Percentiles rank a stretch among this genome's conserved stretches.
phyloP scores from a whole-genome alignment of 169 alveolate species.

The Plasmodium knowlesi region DNA sequence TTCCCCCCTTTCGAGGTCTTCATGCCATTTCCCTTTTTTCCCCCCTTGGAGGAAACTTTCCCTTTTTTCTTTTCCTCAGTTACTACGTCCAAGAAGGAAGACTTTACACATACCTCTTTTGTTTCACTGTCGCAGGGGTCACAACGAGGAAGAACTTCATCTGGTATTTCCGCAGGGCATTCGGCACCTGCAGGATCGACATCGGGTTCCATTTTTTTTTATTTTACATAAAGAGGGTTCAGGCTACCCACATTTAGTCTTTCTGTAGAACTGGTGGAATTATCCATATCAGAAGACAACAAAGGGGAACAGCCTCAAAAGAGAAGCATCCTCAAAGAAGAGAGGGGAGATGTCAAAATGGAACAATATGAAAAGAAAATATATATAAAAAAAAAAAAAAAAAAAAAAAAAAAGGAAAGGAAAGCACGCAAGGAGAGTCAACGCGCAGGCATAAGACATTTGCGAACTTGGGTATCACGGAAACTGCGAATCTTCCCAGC shows the following conservation, averaged over 20 bases:
- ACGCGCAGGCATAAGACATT: neutral
- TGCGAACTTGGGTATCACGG: neutral
- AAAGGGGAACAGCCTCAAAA: neutral
- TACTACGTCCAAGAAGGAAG: neutral
- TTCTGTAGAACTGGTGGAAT: neutral
- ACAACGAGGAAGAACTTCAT: neutral
- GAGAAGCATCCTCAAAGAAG: neutral
- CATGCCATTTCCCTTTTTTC: neutral
- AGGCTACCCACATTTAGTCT: neutral
- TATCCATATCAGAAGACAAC: neutral
- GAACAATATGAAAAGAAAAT: neutral
- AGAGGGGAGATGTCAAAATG: neutral
- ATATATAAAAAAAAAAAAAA: neutral
- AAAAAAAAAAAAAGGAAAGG: neutral
- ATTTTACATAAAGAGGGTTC: neutral
- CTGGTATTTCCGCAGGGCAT: neutral
- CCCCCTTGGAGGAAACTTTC: slow-evolving; percentile 2
- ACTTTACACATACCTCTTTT: neutral
- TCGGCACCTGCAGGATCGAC: neutral
- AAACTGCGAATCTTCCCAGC: neutral
- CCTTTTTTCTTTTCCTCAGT: neutral
- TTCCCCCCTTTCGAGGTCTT: neutral
- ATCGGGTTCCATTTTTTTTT: neutral
- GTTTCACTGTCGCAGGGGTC: neutral
- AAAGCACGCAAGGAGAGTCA: neutral